A percentile compares a stretch with the other conserved stretches of the same genome.
Conservation (phyloP, 257 asterid genomes). For the Fraxinus pennsylvanica region DNA sequence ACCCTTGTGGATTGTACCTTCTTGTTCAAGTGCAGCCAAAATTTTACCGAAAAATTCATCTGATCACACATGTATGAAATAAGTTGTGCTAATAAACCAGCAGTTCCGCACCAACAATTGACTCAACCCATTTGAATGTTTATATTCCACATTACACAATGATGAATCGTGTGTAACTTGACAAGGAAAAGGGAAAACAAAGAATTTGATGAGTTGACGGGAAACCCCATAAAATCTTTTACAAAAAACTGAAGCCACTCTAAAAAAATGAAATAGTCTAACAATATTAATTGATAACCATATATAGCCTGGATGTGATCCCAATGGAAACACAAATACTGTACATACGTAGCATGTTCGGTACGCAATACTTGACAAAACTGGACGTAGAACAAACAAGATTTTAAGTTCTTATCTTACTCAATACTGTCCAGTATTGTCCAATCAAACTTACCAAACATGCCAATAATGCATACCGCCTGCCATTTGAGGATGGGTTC, state of each 20-base stretch:
- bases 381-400: not conserved
- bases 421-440: not conserved
- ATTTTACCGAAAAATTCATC: not conserved
- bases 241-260: slow-evolving; percentile 36
- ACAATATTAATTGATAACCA: slow-evolving; percentile 24
- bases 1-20: not conserved
- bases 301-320: slow-evolving; percentile 20
- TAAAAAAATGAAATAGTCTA: slow-evolving; percentile 18
- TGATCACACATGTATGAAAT: not conserved
- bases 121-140: slow-evolving; percentile 2
- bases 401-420: not conserved
- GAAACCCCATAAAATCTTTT: slow-evolving; percentile 26
- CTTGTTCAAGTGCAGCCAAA: not conserved
- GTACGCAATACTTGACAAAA: not conserved
- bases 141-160: slow-evolving; percentile 28
- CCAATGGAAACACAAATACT: slow-evolving; percentile 31
- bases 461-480: slow-evolving; percentile 13
- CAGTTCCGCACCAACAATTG: not conserved
- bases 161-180: slow-evolving; percentile 19
- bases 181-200: slow-evolving; percentile 12
- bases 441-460: not conserved
- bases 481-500: slow-evolving; percentile 6
- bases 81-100: not conserved
- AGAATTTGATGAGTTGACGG: slow-evolving; percentile 21
- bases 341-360: slow-evolving; percentile 27